A percentile compares a stretch with the other conserved stretches of the same genome.
Conservation (phyloP, 495 filamentous ascomycete species). For the Talaromyces trachyspermus region DNA sequence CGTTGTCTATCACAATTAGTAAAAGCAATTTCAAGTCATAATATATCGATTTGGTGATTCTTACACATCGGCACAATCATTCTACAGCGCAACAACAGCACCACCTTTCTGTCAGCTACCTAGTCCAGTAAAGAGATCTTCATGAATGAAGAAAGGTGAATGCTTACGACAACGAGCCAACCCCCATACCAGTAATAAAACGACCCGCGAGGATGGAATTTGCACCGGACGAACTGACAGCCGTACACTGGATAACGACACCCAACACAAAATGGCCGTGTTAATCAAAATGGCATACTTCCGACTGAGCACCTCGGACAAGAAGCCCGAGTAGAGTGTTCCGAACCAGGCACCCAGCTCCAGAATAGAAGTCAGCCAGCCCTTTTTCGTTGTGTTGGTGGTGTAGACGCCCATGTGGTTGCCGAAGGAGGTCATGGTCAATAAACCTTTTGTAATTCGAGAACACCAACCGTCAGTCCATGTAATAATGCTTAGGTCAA, state of each 20-base stretch:
- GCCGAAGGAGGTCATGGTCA: conserved; percentile 13
- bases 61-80: conserved; percentile 10
- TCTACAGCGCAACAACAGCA: not conserved
- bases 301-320: conserved; percentile 63
- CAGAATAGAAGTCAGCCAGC: conserved; percentile 68
- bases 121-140: conserved; percentile 17
- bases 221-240: conserved; percentile 47
- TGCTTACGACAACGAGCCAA: conserved; percentile 12
- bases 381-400: conserved; percentile 53
- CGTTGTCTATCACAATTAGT: conserved; percentile 58
- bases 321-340: conserved; percentile 59
- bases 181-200: conserved; percentile 55
- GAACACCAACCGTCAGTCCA: conserved; percentile 29
- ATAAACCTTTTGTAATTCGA: conserved; percentile 9
- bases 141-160: not conserved
- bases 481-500: not conserved
- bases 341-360: conserved; percentile 76
- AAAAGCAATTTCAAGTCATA: not conserved
- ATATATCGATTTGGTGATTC: not conserved
- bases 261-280: conserved; percentile 61
- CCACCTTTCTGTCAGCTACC: too few relatives aligned
- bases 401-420: conserved; percentile 55
- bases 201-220: conserved; percentile 60
- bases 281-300: conserved; percentile 66
- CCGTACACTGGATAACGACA: conserved; percentile 59